A percentile compares a stretch with the other conserved stretches of the same genome.
Evolutionary conservation across 495 filamentous ascomycete species (phyloP).

Genomic region (Aspergillus leporis): DNA sequence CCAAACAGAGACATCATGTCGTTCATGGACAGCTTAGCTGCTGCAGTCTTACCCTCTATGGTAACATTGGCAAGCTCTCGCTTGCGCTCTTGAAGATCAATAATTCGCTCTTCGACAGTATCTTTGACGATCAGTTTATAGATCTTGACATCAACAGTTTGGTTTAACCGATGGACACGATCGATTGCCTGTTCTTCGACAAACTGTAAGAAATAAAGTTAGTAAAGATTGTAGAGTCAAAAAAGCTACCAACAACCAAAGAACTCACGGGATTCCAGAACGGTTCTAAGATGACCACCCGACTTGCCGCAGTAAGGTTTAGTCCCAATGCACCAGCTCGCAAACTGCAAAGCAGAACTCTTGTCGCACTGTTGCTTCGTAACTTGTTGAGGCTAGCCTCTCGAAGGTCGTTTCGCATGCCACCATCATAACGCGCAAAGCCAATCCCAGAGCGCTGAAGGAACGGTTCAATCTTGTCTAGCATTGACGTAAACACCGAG

Average conservation of each 20-base stretch:
- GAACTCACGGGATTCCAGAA: constrained; percentile 91
- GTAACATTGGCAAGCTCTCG: constrained; percentile 80
- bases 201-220: constrained; percentile 54
- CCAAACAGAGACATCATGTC: constrained; percentile 91
- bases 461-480: constrained; percentile 95
- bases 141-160: constrained; percentile 89
- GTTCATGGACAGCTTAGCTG: constrained; percentile 82
- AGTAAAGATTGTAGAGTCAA: constrained; percentile 15
- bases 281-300: constrained; percentile 93
- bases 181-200: constrained; percentile 99
- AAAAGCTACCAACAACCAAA: not conserved
- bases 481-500: constrained; percentile 96
- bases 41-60: constrained; percentile 76
- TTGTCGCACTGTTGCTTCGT: constrained; percentile 67
- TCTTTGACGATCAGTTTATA: constrained; percentile 85
- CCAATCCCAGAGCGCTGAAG: constrained; percentile 67
- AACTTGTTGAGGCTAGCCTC: constrained; percentile 80
- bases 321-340: constrained; percentile 91
- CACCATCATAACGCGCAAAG: constrained; percentile 90
- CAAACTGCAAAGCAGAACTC: constrained; percentile 86
- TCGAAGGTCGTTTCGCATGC: constrained; percentile 90
- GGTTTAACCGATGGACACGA: constrained; percentile 93
- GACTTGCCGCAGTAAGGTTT: constrained; percentile 89
- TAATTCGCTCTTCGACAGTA: constrained; percentile 88
- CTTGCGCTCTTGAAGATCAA: constrained; percentile 91